These are phyloP conservation scores for Ashbya aceris DNA, from an alignment of 1,139 yeast species.

Conservation along the genomic window DNA sequence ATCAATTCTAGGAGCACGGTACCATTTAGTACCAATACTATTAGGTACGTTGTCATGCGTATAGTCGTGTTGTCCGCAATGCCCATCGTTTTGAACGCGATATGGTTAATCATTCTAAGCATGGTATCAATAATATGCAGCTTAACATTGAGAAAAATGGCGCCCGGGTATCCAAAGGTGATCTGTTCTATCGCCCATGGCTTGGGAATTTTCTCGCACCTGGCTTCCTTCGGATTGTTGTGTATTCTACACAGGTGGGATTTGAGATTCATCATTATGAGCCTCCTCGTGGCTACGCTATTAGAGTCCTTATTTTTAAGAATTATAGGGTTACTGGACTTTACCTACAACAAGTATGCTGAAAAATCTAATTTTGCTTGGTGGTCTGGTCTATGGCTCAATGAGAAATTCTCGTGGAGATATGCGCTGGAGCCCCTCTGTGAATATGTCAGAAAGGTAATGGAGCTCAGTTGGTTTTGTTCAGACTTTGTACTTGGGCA, in stretches of 20 bases:
- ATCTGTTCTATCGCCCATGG: conserved; percentile 39
- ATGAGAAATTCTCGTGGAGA: conserved; percentile 43
- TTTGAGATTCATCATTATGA: conserved; percentile 30
- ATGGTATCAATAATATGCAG: conserved; percentile 38
- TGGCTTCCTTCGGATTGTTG: conserved; percentile 40
- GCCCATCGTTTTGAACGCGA: conserved; percentile 41
- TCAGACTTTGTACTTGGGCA: conserved; percentile 48
- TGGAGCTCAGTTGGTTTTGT: conserved; percentile 47
- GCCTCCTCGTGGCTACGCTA: conserved; percentile 35
- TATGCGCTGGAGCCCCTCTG: conserved; percentile 45
- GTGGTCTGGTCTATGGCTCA: conserved; percentile 65
- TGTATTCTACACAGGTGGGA: conserved; percentile 49
- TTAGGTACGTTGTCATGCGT: conserved; percentile 2
- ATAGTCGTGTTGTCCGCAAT: conserved; percentile 13
- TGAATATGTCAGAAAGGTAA: conserved; percentile 44
- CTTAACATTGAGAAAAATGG: conserved; percentile 35
- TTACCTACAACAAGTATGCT: conserved; percentile 1
- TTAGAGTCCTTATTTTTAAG: conserved; percentile 1
- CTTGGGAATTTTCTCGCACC: conserved; percentile 36
- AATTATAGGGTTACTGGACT: conserved; percentile 2
- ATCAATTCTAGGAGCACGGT: conserved; percentile 47
- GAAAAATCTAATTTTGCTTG: conserved; percentile 47
- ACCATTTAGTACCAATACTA: conserved; percentile 27
- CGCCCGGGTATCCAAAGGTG: conserved; percentile 36
- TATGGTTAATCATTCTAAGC: conserved; percentile 34